Conservation (phyloP, 441 rosid species). For the Erodium trifolium region DNA sequence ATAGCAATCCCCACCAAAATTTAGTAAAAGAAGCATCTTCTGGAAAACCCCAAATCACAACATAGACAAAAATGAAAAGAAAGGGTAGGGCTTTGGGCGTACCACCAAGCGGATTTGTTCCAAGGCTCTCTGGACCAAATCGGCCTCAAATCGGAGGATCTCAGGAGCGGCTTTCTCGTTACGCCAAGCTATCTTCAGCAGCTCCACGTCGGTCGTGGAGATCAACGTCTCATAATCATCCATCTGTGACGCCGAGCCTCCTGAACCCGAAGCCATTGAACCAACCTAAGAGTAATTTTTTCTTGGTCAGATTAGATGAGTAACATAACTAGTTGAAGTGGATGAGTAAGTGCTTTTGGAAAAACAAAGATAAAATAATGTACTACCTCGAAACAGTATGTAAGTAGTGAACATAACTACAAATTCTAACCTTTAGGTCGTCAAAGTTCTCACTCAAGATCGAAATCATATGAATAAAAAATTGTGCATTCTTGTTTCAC, state of each 20-base stretch:
- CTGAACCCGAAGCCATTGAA: background rate
- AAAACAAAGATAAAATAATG: too few species aligned
- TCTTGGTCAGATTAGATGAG: too few species aligned
- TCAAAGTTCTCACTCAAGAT: too few species aligned
- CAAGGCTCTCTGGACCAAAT: conserved; percentile 16
- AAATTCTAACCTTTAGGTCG: too few species aligned
- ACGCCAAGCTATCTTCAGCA: conserved; percentile 21
- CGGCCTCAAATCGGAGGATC: conserved; percentile 22
- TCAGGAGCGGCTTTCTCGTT: conserved; percentile 31
- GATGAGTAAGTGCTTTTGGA: too few species aligned
- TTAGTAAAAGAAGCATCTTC: background rate
- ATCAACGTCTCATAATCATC: conserved; percentile 18
- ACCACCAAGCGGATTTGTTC: conserved; percentile 25
- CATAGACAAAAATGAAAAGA: background rate
- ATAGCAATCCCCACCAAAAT: background rate
- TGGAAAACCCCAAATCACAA: background rate
- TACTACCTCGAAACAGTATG: too few species aligned
- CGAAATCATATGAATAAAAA: too few species aligned
- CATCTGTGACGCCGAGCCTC: background rate
- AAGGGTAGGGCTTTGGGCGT: conserved; percentile 17
- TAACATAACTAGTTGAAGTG: too few species aligned
- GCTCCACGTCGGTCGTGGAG: conserved; percentile 22
- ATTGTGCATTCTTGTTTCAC: too few species aligned
- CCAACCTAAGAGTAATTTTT: background rate
- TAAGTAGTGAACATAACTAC: too few species aligned